A percentile compares a stretch with the other conserved stretches of the same genome.
Conservation (phyloP, 2,329 filamentous ascomycete genomes). For the Falciphora oryzae region DNA sequence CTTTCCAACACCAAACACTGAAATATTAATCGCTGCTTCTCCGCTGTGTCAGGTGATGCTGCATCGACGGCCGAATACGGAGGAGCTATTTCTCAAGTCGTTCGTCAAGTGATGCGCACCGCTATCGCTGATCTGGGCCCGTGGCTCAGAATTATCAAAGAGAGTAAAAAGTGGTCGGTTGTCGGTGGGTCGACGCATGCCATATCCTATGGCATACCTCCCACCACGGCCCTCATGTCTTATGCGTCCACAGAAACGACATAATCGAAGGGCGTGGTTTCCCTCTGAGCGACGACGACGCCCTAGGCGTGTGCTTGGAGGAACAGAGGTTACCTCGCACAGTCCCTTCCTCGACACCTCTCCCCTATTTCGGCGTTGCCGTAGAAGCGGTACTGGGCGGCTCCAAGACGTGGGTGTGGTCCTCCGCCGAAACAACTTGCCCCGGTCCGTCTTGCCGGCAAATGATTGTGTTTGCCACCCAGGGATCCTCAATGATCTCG, state of each 20-base stretch:
- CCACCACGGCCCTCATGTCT: neutral
- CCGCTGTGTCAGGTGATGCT: no score
- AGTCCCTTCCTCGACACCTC: neutral
- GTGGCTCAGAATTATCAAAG: neutral
- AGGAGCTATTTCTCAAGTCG: neutral
- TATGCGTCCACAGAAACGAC: neutral
- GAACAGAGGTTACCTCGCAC: neutral
- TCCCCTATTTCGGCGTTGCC: neutral
- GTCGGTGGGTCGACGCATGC: neutral
- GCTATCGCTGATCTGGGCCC: neutral
- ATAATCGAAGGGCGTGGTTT: neutral
- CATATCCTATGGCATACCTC: neutral
- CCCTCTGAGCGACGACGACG: neutral
- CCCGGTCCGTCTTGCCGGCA: slow-evolving; percentile 73
- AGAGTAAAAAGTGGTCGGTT: neutral
- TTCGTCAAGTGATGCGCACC: neutral
- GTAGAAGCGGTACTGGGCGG: slow-evolving; percentile 41
- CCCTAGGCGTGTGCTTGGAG: neutral
- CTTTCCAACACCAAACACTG: neutral
- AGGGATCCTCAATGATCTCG: slow-evolving; percentile 81
- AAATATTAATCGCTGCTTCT: neutral
- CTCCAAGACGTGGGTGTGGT: slow-evolving; percentile 82
- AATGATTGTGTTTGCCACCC: slow-evolving; percentile 80
- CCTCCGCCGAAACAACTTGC: slow-evolving; percentile 62
- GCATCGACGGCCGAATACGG: neutral